Evolutionary conservation across 768 basidiomycete species (phyloP), one percentile per base, ranked within the genome.

Genomic region (Russula dissimulans): DNA sequence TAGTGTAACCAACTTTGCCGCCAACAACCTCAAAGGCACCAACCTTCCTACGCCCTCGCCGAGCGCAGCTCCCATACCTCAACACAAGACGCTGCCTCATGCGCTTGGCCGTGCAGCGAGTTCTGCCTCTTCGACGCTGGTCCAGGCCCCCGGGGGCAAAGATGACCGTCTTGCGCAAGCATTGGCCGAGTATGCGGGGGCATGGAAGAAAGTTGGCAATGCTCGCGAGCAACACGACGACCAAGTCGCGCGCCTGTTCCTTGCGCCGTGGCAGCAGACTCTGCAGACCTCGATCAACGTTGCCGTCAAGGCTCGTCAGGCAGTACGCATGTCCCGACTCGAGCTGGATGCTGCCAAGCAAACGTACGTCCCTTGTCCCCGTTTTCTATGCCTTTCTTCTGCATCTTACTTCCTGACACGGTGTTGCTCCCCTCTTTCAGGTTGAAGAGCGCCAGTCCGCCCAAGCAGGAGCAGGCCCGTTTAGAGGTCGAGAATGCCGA

Each of bases 71-170:
- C 79, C 82, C 26, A 74, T 76, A 3, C 69, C 76, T 31, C 87
- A 86, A 67, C 93, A 94, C 78, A 98, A 98, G 84, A 98, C 97
- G 0, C 87, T 98, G 54, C 91, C 97, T 0, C 97, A 98, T 67
- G 95, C 97, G 0, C 82, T 98, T 54, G 80, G 85, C 18, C 87
- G 97, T 53, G 87, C 95, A 0, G 84, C 94, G 0, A 80, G 82
- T 41, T 69, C 75, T 9, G 89, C 85, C 0, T 79, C 84, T 3
- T 71, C 70, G 5, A 72, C 75, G 11, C 68, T 88, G 34, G 73
- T 75, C n/a, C 62, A 66, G 3, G 75, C 77, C 1, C 70, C 77
- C 3, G 77, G 78, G 31, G 73, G 77, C 5, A 78, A 75, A 29
- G 73, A 77, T 0, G 86, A 90, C 66, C 83, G 85, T 65, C 81